Base-by-base conservation (phyloP, 2,329 filamentous ascomycete genomes). In the Botrytis paeoniae region DNA sequence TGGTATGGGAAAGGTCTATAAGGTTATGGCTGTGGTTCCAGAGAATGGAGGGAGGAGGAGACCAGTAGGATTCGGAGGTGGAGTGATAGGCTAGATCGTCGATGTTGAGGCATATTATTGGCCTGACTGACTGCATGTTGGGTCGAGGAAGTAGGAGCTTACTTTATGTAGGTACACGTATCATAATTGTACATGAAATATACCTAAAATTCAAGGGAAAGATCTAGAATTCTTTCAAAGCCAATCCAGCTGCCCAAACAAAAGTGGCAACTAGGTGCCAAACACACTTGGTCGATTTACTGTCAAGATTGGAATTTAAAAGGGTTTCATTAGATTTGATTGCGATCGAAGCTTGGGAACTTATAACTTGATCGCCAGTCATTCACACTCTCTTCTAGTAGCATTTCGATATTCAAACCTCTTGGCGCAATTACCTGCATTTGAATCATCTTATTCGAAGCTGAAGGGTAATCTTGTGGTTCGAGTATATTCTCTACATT, bases 1-100 rank as follows among this genome's bases (percentile, higher is more conserved):
- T 69, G 95, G 94, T 0, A 99, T 99, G 96, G 96, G 96, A 0
- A 95, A 91, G 83, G 85, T 97, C 35, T 99, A 99, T 82, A 98
- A 98, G 84, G 95, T 90, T 37, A 87, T 99, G 86, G 93, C 95
- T 20, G 93, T 99, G 78, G 81, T 98, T 78, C 96, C 96, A 0
- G 92, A 95, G 82, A 93, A 92, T 76, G 87, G 86, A 51, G 91
- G 92, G 2, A 86, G 85, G 74, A 89, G 94, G 78, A 87, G 91
- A 74, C 95, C 95, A 3, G 94, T 97, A 71, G 96, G 96, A 0
- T 98, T 99, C 84, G 96, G 96, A 0, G 96, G 95, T 0, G 37
- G 65, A 3, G 65, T 69, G 35, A 48, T 43, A 10, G 48, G 16
- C 41, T 69, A 69, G n/a, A 32, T 41, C 8, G 7, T 32, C 22